phyloP scores from a whole-genome alignment of 257 asterid species.

The Nemophila menziesii region DNA sequence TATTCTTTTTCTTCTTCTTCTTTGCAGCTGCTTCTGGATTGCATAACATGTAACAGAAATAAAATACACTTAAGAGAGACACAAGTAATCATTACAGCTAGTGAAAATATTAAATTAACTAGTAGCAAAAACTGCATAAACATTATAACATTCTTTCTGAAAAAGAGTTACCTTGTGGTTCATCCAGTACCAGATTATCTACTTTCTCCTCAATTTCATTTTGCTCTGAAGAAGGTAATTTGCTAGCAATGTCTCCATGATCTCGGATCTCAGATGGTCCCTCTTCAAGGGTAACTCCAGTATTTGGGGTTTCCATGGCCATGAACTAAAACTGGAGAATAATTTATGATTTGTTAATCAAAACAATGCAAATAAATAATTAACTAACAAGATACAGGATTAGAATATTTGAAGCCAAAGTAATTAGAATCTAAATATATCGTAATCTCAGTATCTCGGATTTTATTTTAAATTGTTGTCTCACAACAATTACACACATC shows the following conservation, averaged over 20 bases:
- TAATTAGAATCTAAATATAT: too few species aligned
- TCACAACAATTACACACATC: too few species aligned
- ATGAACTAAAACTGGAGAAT: conserved; percentile 9
- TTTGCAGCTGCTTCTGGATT: conserved; percentile 68
- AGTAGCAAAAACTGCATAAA: neutral
- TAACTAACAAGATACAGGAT: too few species aligned
- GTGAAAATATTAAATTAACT: conserved; percentile 2
- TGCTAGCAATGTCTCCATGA: conserved; percentile 23
- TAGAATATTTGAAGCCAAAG: too few species aligned
- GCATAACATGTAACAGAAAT: conserved; percentile 5
- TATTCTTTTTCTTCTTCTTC: conserved; percentile 91
- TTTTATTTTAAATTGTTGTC: too few species aligned
- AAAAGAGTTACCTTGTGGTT: conserved; percentile 34
- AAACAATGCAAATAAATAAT: too few species aligned
- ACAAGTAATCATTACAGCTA: neutral
- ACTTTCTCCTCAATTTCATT: conserved; percentile 45
- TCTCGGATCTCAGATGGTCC: conserved; percentile 24
- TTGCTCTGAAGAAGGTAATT: conserved; percentile 18
- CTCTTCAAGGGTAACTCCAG: conserved; percentile 15
- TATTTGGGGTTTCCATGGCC: conserved; percentile 12
- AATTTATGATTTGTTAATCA: too few species aligned
- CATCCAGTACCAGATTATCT: conserved; percentile 38
- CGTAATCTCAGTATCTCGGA: too few species aligned
- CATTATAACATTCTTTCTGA: neutral
- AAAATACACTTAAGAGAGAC: conserved; percentile 10